A percentile compares a stretch with the other conserved stretches of the same genome.
phyloP scores from a whole-genome alignment of 805 yeast genomes.

The Schizosaccharomyces pombe region DNA sequence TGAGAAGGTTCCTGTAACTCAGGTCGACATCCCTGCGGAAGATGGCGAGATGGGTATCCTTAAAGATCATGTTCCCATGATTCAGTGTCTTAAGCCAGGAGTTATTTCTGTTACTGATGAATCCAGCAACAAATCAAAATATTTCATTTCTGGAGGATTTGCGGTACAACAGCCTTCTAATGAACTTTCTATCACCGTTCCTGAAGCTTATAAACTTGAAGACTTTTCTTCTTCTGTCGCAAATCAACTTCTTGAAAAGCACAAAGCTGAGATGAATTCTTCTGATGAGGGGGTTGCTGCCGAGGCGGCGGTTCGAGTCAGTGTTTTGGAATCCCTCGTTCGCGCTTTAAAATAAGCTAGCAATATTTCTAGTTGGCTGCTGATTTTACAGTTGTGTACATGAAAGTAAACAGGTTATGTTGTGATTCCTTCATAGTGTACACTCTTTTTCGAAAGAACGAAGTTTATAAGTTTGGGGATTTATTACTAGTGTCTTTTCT shows the following conservation, averaged over 20 bases:
- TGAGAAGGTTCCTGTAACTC: constrained; percentile 13
- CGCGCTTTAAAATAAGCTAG: not conserved
- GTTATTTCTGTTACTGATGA: constrained; percentile 73
- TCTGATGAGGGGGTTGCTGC: not conserved
- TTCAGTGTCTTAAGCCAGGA: constrained; percentile 92
- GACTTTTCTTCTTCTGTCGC: constrained; percentile 24
- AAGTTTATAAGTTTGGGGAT: no score
- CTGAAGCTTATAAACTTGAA: constrained; percentile 84
- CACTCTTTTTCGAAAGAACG: no score
- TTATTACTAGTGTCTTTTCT: no score
- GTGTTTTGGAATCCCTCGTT: not conserved
- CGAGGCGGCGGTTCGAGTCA: not conserved
- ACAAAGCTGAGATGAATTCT: not conserved
- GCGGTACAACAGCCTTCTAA: constrained; percentile 93
- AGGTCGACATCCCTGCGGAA: constrained; percentile 88
- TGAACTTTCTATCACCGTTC: constrained; percentile 67
- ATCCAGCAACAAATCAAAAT: constrained; percentile 49
- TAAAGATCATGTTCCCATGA: constrained; percentile 92
- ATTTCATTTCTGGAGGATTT: constrained; percentile 63
- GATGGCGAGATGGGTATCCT: constrained; percentile 92
- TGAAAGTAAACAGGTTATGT: no score
- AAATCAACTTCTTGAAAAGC: not conserved
- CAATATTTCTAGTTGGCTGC: no score
- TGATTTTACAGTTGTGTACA: no score
- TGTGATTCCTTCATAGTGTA: no score